Base-by-base conservation (phyloP, 495 filamentous ascomycete species). In the Hypoxylon lenormandii region DNA sequence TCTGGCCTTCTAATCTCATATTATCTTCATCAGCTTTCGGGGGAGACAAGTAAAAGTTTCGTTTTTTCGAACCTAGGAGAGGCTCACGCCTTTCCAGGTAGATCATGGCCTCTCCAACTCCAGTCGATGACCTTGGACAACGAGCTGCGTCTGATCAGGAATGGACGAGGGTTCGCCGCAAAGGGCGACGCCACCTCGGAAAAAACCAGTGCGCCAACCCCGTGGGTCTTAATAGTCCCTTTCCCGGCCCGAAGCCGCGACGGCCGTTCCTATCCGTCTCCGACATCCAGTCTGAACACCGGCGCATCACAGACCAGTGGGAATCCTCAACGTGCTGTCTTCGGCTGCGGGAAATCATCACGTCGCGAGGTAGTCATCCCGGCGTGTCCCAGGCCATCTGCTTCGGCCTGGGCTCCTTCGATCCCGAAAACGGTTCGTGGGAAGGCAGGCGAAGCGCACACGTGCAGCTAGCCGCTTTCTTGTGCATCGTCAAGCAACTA, bases 401-500 rank as follows among this genome's bases (percentile, higher is more conserved):
- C 59, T 69, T 84, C 5, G 82, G 82, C 1, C 64, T 79, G 5
- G 82, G 82, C 2, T 76, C 78, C 0, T 81, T 80, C 23, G 80
- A 83, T 47, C 81, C 81, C 12, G 66, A 70, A 13, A 76, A 78
- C 23, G 78, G 78, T 11, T 77, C 69, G 16, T 74, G 69, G 60
- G 64, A 70, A 3, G 57, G 59, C 4, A 78, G 72, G 40, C 61
- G 77, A 26, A 75, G 66, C 0, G 75, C 81, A 5, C 80, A 82
- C 57, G 76, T 82, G 60, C 89, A 93, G 72, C 81, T 92, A 6
- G 88, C 83, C 2, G 89, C 88, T 13, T 79, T 93, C 57, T 64
- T 81, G 10, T 76, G 76, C n/a, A 76, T 91, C 1, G 77, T 87
- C 36, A 73, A 82, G 0, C 50, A 74, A 3, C 59, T 87, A 15